Percentiles rank a stretch among this genome's conserved stretches.
Conservation (phyloP, 202 grass and related monocot species). For the Bolboschoenoplectus hybrid region DNA sequence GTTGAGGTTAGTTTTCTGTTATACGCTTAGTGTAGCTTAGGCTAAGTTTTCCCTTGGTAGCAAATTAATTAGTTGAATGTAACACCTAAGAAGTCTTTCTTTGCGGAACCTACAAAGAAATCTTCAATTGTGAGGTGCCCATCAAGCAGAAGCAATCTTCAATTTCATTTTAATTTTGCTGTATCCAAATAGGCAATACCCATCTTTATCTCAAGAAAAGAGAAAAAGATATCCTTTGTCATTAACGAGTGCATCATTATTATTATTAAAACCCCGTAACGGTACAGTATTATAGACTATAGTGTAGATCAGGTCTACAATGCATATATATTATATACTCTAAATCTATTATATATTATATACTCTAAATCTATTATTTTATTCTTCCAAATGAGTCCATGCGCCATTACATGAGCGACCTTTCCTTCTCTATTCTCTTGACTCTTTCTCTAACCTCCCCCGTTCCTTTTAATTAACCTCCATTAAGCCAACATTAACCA, state of each 20-base stretch:
- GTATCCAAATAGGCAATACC: background rate
- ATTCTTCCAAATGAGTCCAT: slow-evolving; percentile 11
- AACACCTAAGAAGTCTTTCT: background rate
- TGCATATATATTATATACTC: background rate
- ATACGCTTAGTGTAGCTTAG: background rate
- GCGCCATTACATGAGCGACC: too few species aligned
- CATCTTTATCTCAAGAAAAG: background rate
- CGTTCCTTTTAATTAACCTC: slow-evolving; percentile 4
- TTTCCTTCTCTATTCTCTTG: too few species aligned
- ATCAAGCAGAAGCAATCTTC: slow-evolving; percentile 1
- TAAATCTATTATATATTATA: background rate
- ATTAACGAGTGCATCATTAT: background rate
- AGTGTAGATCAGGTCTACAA: slow-evolving; percentile 14
- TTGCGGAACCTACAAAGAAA: background rate
- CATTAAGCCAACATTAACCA: slow-evolving; percentile 24
- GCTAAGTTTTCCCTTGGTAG: background rate
- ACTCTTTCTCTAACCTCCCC: background rate
- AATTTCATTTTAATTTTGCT: background rate
- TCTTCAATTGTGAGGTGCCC: background rate
- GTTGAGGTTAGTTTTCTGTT: background rate
- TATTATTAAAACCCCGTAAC: background rate
- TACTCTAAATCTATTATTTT: background rate
- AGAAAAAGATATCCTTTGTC: background rate
- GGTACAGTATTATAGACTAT: background rate
- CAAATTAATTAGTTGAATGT: slow-evolving; percentile 1